These are phyloP conservation scores for Schwanniomyces yamadae DNA, from an alignment of 805 yeast genomes.

Conservation along the genomic window DNA sequence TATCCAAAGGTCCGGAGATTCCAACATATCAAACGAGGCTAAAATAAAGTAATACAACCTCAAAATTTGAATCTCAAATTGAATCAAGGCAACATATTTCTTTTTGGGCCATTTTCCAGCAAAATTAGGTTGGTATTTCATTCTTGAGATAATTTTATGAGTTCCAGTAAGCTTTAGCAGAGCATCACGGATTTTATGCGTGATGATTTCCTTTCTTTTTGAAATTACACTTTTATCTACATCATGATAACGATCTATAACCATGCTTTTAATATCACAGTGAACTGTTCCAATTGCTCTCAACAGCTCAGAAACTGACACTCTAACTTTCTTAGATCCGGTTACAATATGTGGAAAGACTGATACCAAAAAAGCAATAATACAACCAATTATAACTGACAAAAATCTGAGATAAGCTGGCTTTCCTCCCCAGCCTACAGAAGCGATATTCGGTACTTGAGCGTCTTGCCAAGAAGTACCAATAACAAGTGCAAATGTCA, in stretches of 20 bases:
- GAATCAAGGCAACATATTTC: slow-evolving; percentile 23
- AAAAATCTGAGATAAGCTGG: slow-evolving; percentile 28
- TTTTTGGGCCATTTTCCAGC: slow-evolving; percentile 32
- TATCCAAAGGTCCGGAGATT: slow-evolving; percentile 28
- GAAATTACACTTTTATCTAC: slow-evolving; percentile 21
- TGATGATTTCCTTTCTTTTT: slow-evolving; percentile 19
- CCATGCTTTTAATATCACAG: slow-evolving; percentile 17
- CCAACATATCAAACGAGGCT: slow-evolving; percentile 22
- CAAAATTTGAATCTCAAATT: slow-evolving; percentile 21
- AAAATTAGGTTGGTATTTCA: slow-evolving; percentile 28
- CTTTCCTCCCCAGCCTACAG: slow-evolving; percentile 27
- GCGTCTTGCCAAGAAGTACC: slow-evolving; percentile 35
- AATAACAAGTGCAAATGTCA: slow-evolving; percentile 28
- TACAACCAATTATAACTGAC: slow-evolving; percentile 28
- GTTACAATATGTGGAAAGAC: slow-evolving; percentile 30
- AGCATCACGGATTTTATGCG: slow-evolving; percentile 20
- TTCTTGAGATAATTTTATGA: slow-evolving; percentile 21
- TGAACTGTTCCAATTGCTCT: slow-evolving; percentile 28
- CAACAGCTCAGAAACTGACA: slow-evolving; percentile 19
- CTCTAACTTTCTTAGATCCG: slow-evolving; percentile 26
- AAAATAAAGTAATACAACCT: slow-evolving; percentile 26
- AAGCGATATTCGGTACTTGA: slow-evolving; percentile 10
- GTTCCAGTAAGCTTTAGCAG: slow-evolving; percentile 16
- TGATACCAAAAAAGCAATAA: slow-evolving; percentile 29
- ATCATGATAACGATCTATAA: not conserved